These are phyloP conservation scores for Jaltomata sinuosa DNA, from an alignment of 257 asterid species.

Conservation along the genomic window DNA sequence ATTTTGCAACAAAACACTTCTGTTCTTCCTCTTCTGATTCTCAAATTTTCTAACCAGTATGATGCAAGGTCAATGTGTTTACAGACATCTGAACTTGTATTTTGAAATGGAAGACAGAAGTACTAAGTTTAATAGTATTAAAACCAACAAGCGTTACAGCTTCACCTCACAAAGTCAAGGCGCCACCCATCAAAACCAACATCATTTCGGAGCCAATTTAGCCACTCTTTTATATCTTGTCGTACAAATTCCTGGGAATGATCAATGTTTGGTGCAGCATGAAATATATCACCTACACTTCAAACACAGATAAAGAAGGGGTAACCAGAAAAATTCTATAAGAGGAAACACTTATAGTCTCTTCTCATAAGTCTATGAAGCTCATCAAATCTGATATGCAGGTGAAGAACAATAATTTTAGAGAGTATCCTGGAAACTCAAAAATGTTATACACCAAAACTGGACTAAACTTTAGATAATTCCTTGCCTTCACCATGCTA, in stretches of 20 bases:
- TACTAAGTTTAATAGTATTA: not conserved
- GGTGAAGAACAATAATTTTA: not conserved
- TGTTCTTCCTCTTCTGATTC: not conserved
- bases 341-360: not conserved
- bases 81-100: not conserved
- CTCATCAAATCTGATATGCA: not conserved
- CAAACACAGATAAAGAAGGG: not conserved
- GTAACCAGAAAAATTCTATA: not conserved
- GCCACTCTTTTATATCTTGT: constrained; percentile 40
- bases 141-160: not conserved
- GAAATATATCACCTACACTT: constrained; percentile 41
- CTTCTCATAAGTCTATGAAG: not conserved
- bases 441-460: not conserved
- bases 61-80: not conserved
- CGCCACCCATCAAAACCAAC: constrained; percentile 62
- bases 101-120: not conserved
- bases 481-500: not conserved
- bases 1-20: not conserved
- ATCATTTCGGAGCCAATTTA: constrained; percentile 40
- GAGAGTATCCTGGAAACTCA: not conserved
- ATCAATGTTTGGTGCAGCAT: constrained; percentile 53
- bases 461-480: not conserved
- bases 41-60: not conserved
- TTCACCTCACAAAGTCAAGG: constrained; percentile 43
- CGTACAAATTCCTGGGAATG: constrained; percentile 52